Evolutionary conservation across 2,329 filamentous ascomycete genomes (phyloP), one percentile per base, ranked within the genome.

Genomic region (Ilyonectria destructans): DNA sequence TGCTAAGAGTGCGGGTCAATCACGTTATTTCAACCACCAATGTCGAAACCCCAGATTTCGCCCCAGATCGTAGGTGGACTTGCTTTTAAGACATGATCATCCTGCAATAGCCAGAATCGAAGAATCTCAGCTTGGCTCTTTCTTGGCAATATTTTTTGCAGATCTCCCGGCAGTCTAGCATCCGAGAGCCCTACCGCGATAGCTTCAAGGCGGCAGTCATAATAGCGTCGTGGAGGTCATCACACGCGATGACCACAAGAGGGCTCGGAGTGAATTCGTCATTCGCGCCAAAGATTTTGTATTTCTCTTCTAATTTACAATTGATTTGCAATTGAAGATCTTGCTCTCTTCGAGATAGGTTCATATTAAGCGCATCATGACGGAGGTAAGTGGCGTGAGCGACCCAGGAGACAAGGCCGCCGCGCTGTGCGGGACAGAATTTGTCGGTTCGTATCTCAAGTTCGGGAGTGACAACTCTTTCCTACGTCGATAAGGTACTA

Each of bases 11-110:
- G 69, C 62, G 56, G 65, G 67, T 74, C 71, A 60, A 74, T 74
- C 69, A 71, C 71, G 67, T 73, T 72, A 63, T 72, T 23, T 26
- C 19, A 61, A 66, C 58, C 48, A 57, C 33, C 48, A 23, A 74
- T 74, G 71, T 71, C 71, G 71, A 70, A 73, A 65, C 62, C 69
- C 69, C 71, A 48, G 68, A 69, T 73, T 68, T 65, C 54, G 49
- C 49, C 57, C 35, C 54, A 2, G 49, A 35, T 35, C 48, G 52
- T 29, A 35, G 1, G 21, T 17, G 23, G 45, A 54, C 56, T 49
- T 40, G 17, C 26, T 55, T 49, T 57, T 37, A 54, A 62, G 55
- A 48, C 40, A 63, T n/a, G 48, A 31, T 64, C 21, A n/a, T 46
- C 48, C 23, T 54, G 43, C 7, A 19, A 9, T 46, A 21, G 21